A percentile compares a stretch with the other conserved stretches of the same genome.
phyloP scores from a whole-genome alignment of 2,329 filamentous ascomycete genomes.

The Dothistroma pini region DNA sequence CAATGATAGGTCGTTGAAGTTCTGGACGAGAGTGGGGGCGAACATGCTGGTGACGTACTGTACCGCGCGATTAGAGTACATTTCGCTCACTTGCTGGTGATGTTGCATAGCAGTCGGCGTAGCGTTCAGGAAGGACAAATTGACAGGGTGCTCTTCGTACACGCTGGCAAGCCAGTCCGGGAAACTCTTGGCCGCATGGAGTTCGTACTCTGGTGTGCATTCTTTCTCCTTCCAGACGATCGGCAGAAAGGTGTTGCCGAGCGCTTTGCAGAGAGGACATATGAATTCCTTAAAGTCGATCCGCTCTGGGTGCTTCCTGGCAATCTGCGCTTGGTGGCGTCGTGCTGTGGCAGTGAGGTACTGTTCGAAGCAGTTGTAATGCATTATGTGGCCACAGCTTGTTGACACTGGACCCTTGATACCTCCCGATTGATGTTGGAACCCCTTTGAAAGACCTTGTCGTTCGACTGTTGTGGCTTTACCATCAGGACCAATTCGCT shows the following conservation, averaged over 20 bases:
- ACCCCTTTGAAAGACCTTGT: conserved; percentile 85
- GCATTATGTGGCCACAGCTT: conserved; percentile 98
- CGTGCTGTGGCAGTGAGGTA: conserved; percentile 82
- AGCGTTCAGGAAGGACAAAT: conserved; percentile 45
- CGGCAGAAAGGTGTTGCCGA: conserved; percentile 91
- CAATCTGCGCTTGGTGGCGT: conserved; percentile 87
- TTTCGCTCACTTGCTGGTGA: conserved; percentile 32
- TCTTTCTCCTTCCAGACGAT: conserved; percentile 95
- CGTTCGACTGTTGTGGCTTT: conserved; percentile 68
- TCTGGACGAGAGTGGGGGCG: conserved; percentile 29
- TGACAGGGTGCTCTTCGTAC: conserved; percentile 49
- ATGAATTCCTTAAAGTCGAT: conserved; percentile 82
- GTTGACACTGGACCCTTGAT: conserved; percentile 77
- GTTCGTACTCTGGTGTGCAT: conserved; percentile 69
- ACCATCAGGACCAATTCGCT: conserved; percentile 71
- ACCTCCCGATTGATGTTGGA: conserved; percentile 57
- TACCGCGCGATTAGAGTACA: conserved; percentile 24
- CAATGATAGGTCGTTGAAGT: conserved; percentile 30
- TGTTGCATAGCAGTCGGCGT: conserved; percentile 23
- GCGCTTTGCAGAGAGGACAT: conserved; percentile 91
- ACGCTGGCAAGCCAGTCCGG: conserved; percentile 61
- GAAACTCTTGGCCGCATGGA: conserved; percentile 53
- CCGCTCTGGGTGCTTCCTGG: conserved; percentile 85
- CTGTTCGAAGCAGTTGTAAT: conserved; percentile 89
- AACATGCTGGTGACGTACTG: conserved; percentile 31